These are phyloP conservation scores for Boletus huronensis DNA, from an alignment of 768 basidiomycete species.

Conservation along the genomic window DNA sequence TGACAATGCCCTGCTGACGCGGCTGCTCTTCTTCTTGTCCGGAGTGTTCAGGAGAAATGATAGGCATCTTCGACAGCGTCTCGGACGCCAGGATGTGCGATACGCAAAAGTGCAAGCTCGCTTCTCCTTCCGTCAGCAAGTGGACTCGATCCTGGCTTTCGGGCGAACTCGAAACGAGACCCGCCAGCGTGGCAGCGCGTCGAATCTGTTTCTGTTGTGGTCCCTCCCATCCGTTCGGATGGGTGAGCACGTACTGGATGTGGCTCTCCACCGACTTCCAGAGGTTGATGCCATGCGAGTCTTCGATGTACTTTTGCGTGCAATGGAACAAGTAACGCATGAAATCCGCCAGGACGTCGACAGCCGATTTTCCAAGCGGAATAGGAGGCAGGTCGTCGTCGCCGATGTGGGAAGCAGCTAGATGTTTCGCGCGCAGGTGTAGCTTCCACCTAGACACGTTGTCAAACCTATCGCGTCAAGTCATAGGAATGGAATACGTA, in stretches of 20 bases:
- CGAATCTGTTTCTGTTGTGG: constrained; percentile 56
- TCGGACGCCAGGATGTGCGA: constrained; percentile 43
- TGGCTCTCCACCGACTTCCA: constrained; percentile 43
- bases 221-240: constrained; percentile 68
- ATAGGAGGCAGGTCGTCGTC: constrained; percentile 39
- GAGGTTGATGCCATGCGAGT: constrained; percentile 43
- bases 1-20: constrained; percentile 35
- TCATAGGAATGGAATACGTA: constrained; percentile 9
- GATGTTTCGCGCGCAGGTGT: constrained; percentile 37
- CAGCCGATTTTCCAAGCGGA: constrained; percentile 39
- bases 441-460: constrained; percentile 32
- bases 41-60: constrained; percentile 15
- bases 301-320: constrained; percentile 44
- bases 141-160: constrained; percentile 43
- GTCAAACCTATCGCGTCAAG: neutral
- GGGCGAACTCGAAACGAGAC: constrained; percentile 42
- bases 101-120: constrained; percentile 56
- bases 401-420: constrained; percentile 29
- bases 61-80: constrained; percentile 14
- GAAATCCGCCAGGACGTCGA: constrained; percentile 47
- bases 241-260: constrained; percentile 52
- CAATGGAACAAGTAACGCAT: constrained; percentile 44
- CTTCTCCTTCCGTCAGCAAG: constrained; percentile 65
- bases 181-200: constrained; percentile 47
- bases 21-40: constrained; percentile 22